Percentiles rank a stretch among this genome's conserved stretches.
These are phyloP conservation scores for Solanum dulcamara DNA, from an alignment of 257 asterid genomes.

Conservation along the genomic window DNA sequence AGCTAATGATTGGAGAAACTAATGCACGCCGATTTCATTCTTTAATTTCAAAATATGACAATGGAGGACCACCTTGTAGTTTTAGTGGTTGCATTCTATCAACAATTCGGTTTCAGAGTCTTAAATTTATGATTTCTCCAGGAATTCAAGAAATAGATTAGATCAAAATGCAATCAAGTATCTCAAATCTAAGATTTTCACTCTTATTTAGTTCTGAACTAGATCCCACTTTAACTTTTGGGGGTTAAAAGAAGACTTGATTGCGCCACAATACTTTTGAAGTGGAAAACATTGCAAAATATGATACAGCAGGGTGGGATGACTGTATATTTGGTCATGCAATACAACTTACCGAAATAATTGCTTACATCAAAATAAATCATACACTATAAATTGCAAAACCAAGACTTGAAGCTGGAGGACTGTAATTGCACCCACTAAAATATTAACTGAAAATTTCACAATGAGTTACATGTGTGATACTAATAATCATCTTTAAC, in stretches of 20 bases:
- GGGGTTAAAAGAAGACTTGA: not conserved
- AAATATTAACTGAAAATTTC: not conserved
- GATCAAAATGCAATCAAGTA: not conserved
- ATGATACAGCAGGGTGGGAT: not conserved
- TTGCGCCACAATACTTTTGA: not conserved
- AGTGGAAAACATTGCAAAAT: not conserved
- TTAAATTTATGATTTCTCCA: not conserved
- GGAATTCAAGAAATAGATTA: not conserved
- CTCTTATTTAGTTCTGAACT: not conserved
- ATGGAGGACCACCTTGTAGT: not conserved
- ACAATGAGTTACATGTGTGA: not conserved
- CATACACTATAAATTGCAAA: not conserved
- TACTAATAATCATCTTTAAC: not conserved
- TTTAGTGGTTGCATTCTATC: not conserved
- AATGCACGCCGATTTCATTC: not conserved
- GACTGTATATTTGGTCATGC: not conserved
- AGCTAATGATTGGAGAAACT: not conserved
- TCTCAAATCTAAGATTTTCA: not conserved
- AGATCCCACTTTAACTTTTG: not conserved
- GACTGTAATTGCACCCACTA: not conserved
- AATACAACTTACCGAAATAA: not conserved
- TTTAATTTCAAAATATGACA: not conserved
- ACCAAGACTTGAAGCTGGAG: not conserved
- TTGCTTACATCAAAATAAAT: not conserved
- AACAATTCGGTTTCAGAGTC: not conserved